Conservation (phyloP, 805 yeast genomes). For the Saccharomyces paradoxus region DNA sequence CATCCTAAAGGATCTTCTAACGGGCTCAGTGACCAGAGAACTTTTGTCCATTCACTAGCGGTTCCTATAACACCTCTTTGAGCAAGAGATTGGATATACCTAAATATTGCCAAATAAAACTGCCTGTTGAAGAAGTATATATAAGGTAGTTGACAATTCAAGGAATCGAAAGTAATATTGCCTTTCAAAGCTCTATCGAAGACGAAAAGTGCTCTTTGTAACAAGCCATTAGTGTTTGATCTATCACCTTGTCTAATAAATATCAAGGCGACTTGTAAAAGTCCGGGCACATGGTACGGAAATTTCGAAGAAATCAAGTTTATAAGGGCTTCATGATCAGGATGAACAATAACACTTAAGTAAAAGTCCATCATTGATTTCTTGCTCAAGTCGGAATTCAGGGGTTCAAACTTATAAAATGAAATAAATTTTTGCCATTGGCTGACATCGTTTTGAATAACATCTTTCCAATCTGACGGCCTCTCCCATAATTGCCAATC, state of each 20-base stretch:
- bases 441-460: conserved; percentile 35
- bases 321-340: conserved; percentile 70
- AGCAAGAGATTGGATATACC: conserved; percentile 61
- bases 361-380: conserved; percentile 43
- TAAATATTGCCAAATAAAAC: conserved; percentile 63
- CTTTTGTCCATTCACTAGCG: conserved; percentile 67
- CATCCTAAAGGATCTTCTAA: conserved; percentile 80
- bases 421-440: conserved; percentile 37
- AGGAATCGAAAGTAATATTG: conserved; percentile 46
- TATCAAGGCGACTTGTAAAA: conserved; percentile 72
- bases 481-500: conserved; percentile 31
- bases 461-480: conserved; percentile 44
- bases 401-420: conserved; percentile 46
- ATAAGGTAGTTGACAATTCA: conserved; percentile 62
- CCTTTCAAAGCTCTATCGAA: conserved; percentile 67
- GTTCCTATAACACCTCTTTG: conserved; percentile 72
- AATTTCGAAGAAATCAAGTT: conserved; percentile 42
- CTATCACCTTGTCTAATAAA: conserved; percentile 70
- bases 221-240: conserved; percentile 56
- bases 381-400: conserved; percentile 29
- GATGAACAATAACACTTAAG: conserved; percentile 58
- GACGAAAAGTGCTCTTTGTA: conserved; percentile 70
- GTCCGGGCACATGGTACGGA: conserved; percentile 72
- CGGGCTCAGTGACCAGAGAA: conserved; percentile 61
- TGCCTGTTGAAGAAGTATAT: conserved; percentile 69